Evolutionary conservation across 1,284 basidiomycete genomes (phyloP).

Genomic region (Quambalaria eucalypti): DNA sequence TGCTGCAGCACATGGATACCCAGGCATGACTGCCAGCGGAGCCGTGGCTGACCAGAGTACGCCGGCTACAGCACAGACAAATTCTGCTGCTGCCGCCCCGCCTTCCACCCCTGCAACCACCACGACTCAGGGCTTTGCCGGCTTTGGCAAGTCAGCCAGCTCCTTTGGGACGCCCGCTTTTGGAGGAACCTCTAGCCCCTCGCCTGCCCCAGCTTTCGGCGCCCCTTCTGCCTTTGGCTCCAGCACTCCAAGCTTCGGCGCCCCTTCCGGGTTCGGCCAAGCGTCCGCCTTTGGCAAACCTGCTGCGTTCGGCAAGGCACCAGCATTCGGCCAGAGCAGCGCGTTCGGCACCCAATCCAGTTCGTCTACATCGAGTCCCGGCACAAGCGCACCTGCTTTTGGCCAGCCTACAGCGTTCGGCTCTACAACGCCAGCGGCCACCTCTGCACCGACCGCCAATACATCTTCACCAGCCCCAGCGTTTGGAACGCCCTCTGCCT

Average conservation of each 20-base stretch:
- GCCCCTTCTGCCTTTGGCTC: slow-evolving; percentile 1
- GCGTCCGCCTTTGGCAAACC: not conserved
- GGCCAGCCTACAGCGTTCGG: slow-evolving; percentile 6
- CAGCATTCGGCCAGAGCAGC: too few species aligned
- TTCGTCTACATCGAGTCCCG: too few species aligned
- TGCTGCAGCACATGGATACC: slow-evolving; percentile 44
- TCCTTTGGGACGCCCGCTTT: slow-evolving; percentile 2
- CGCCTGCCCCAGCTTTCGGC: not conserved
- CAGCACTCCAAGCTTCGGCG: too few species aligned
- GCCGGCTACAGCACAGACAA: not conserved
- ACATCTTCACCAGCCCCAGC: too few species aligned
- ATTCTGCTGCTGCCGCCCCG: too few species aligned
- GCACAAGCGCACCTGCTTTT: slow-evolving; percentile 3
- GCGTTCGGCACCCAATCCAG: too few species aligned
- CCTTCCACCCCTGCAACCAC: not conserved
- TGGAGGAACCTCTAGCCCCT: slow-evolving; percentile 1
- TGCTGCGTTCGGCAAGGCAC: not conserved
- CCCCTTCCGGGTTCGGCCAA: too few species aligned
- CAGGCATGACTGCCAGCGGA: slow-evolving; percentile 41
- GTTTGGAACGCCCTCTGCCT: slow-evolving; percentile 7
- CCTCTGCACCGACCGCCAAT: not conserved
- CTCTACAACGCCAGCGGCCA: not conserved
- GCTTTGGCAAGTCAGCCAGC: not conserved
- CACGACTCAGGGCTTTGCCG: slow-evolving; percentile 3
- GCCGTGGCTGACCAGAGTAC: not conserved